Percentiles rank a stretch among this genome's conserved stretches.
These are phyloP conservation scores for Skeletonema marinoi DNA, from an alignment of 108 stramenopile genomes.

Conservation along the genomic window DNA sequence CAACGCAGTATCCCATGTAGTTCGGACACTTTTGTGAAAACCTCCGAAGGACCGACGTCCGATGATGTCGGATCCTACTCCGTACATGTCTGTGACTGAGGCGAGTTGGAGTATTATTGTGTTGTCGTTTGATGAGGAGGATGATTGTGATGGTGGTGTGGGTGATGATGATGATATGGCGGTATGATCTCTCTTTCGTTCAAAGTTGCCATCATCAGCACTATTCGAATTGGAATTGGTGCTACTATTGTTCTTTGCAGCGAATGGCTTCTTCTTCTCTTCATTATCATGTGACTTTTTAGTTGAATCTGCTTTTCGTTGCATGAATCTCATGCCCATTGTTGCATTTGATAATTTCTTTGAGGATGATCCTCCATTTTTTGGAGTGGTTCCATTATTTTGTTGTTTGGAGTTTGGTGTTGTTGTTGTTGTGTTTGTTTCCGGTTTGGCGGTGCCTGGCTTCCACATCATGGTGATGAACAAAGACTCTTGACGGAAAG, in stretches of 20 bases:
- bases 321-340: constrained; percentile 90
- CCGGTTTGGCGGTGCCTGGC: constrained; percentile 66
- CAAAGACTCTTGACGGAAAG: too few species aligned
- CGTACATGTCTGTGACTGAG: constrained; percentile 73
- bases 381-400: not conserved
- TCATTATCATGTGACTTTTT: not conserved
- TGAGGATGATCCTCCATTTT: constrained; percentile 5
- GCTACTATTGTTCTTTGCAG: not conserved
- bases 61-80: constrained; percentile 58
- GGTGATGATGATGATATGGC: not conserved
- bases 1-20: constrained; percentile 64
- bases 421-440: not conserved
- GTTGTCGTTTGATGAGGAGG: constrained; percentile 22
- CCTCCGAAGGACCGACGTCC: constrained; percentile 79
- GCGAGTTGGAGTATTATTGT: constrained; percentile 36
- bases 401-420: not conserved
- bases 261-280: constrained; percentile 12
- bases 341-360: constrained; percentile 78
- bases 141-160: constrained; percentile 4
- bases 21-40: constrained; percentile 56
- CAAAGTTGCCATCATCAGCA: constrained; percentile 1
- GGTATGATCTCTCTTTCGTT: constrained; percentile 13
- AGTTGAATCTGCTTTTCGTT: constrained; percentile 53
- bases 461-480: constrained; percentile 61
- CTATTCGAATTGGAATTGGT: constrained; percentile 9